Base-by-base conservation (phyloP, 2,329 filamentous ascomycete genomes). In the Trichoderma atrobrunneum region DNA sequence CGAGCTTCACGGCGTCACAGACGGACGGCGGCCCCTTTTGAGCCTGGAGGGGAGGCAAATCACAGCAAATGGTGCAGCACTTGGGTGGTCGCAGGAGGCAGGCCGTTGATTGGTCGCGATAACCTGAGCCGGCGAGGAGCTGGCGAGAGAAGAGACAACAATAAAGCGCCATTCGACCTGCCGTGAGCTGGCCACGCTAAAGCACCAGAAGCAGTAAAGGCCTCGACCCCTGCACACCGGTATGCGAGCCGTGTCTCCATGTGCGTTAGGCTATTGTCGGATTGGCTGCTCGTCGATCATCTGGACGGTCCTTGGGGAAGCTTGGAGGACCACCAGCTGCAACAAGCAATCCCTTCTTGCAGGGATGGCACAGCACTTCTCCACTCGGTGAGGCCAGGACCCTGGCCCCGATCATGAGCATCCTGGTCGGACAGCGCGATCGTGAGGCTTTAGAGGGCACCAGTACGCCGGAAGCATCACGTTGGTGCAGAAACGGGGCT, bases 61-160 rank as follows among this genome's bases (percentile, higher is more conserved):
- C 59, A 70, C 59, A 70, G 34, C 54, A 62, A 61, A 30, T 57
- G 30, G 30, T 34, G 56, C 26, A 32, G 26, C 16, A 28, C 56
- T 59, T 59, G 57, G 28, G 57, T 30, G 57, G 57, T 32, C 16
- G 39, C 39, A 51, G 57, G 57, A 36, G 12, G 14, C 36, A 4
- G 30, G 3, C n/a, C n/a, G 39, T 11, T 54, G 39, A 69, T 69
- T 69, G 66, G 66, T 28, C n/a, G 28, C n/a, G 26, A 26, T 57
- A 11, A 21, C 24, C 43, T 43, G 70, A 60, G 66, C 18, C 36
- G 60, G 7, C 18, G 11, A 43, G 60, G 59, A 32, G 39, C 61
- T 24, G n/a, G 43, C 26, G 73, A 72, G 74, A 71, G n/a, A 77
- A 76, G 76, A 77, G 75, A 71, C 51, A 75, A 77, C 75, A 73